These are phyloP conservation scores for Sporisorium iseilematis-ciliati DNA, from an alignment of 1,284 basidiomycete genomes.

Conservation along the genomic window DNA sequence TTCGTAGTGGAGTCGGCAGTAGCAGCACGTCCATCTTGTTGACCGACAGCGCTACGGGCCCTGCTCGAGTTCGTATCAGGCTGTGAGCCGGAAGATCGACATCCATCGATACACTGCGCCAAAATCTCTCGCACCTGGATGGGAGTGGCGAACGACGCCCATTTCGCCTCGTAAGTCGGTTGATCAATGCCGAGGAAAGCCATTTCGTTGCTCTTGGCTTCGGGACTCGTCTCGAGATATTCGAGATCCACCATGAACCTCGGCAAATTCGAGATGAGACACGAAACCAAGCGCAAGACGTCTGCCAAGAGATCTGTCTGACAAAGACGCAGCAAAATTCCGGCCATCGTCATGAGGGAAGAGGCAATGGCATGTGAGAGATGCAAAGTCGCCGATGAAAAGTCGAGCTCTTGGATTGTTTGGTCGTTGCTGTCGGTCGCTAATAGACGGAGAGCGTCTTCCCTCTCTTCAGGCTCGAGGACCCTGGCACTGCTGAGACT, in stretches of 20 bases:
- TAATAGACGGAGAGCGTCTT: slow-evolving; percentile 29
- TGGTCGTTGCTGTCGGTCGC: slow-evolving; percentile 8
- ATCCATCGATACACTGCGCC: slow-evolving; percentile 42
- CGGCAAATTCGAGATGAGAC: slow-evolving; percentile 28
- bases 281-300: slow-evolving; percentile 39
- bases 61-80: background rate
- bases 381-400: slow-evolving; percentile 38
- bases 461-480: slow-evolving; percentile 35
- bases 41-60: background rate
- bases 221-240: slow-evolving; percentile 24
- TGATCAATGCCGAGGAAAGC: slow-evolving; percentile 17
- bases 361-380: slow-evolving; percentile 43
- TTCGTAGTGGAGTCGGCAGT: background rate
- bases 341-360: slow-evolving; percentile 40
- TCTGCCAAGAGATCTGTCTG: slow-evolving; percentile 43
- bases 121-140: slow-evolving; percentile 33
- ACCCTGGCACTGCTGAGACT: slow-evolving; percentile 31
- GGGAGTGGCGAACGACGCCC: slow-evolving; percentile 25
- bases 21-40: background rate
- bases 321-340: slow-evolving; percentile 42
- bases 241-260: slow-evolving; percentile 40
- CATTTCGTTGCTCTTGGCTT: slow-evolving; percentile 21
- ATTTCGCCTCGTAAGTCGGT: background rate
- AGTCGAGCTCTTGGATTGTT: slow-evolving; percentile 28
- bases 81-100: background rate